Evolutionary conservation across 805 yeast species (phyloP).

Genomic region (Metschnikowia henanensis): DNA sequence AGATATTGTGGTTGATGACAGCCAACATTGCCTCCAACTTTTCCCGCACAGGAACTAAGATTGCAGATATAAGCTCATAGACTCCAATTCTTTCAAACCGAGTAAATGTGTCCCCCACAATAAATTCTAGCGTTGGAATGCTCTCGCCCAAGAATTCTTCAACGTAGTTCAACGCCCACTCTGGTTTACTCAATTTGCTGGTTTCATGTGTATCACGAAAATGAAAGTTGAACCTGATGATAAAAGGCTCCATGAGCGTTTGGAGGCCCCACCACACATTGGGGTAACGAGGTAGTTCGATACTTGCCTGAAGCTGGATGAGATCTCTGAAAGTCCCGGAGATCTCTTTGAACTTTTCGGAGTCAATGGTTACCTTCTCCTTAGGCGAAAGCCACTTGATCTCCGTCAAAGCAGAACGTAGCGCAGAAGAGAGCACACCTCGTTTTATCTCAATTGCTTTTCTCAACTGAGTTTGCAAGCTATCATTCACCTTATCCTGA

Average conservation of each 20-base stretch:
- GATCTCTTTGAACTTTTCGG: constrained; percentile 13
- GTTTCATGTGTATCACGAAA: constrained; percentile 58
- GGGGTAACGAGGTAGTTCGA: constrained; percentile 29
- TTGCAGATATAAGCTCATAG: constrained; percentile 44
- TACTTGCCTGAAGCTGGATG: constrained; percentile 32
- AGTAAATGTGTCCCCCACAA: constrained; percentile 36
- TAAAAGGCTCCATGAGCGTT: constrained; percentile 45
- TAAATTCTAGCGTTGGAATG: constrained; percentile 37
- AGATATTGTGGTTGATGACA: constrained; percentile 24
- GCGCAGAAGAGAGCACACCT: constrained; percentile 11
- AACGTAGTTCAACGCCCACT: constrained; percentile 60
- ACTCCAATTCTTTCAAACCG: constrained; percentile 28
- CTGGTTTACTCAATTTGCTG: constrained; percentile 66
- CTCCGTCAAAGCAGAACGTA: constrained; percentile 15
- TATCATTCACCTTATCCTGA: constrained; percentile 2
- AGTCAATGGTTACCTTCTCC: constrained; percentile 13
- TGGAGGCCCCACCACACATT: constrained; percentile 52
- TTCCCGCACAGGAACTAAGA: constrained; percentile 46
- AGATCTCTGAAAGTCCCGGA: constrained; percentile 16
- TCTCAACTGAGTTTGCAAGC: constrained; percentile 1
- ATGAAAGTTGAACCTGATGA: constrained; percentile 56
- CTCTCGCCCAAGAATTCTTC: constrained; percentile 44
- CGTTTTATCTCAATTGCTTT: constrained; percentile 1
- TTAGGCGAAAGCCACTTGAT: constrained; percentile 27
- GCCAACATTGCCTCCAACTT: constrained; percentile 37